These are phyloP conservation scores for Cyberlindnera petersonii DNA, from an alignment of 805 yeast genomes.

Conservation along the genomic window DNA sequence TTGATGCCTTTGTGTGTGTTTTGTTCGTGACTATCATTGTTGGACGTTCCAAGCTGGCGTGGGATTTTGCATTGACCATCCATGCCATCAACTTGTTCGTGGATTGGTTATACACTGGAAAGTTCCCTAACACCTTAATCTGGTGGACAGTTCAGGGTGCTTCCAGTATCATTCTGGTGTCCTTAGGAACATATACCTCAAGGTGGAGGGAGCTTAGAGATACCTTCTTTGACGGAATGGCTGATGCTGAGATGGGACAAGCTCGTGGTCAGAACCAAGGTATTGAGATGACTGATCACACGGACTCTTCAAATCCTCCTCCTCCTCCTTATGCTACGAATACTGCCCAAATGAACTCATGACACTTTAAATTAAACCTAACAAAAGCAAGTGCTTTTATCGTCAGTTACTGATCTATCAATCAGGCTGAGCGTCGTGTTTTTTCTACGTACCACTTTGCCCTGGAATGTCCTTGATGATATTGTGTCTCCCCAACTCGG, in stretches of 20 bases:
- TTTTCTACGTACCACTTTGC: slow-evolving; percentile 12
- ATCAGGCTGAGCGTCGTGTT: slow-evolving; percentile 18
- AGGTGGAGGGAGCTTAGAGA: slow-evolving; percentile 89
- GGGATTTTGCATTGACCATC: slow-evolving; percentile 95
- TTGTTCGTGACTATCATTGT: slow-evolving; percentile 81
- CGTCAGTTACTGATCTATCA: slow-evolving; percentile 13
- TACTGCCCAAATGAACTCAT: not conserved
- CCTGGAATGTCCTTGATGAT: slow-evolving; percentile 7
- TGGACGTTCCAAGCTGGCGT: slow-evolving; percentile 88
- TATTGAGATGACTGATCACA: slow-evolving; percentile 25
- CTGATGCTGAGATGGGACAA: slow-evolving; percentile 52
- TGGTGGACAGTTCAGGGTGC: slow-evolving; percentile 84
- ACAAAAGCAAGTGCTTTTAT: slow-evolving; percentile 10
- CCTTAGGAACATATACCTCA: slow-evolving; percentile 84
- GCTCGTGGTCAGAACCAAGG: slow-evolving; percentile 12
- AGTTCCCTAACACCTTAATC: slow-evolving; percentile 63
- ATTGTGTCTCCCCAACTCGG: slow-evolving; percentile 24
- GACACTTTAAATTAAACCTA: not conserved
- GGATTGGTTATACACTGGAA: slow-evolving; percentile 59
- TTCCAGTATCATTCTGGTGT: slow-evolving; percentile 65
- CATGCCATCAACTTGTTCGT: slow-evolving; percentile 75
- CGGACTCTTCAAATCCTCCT: too few species aligned
- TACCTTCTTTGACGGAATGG: slow-evolving; percentile 82
- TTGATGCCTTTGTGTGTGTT: slow-evolving; percentile 80
- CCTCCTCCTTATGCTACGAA: not conserved